These are phyloP conservation scores for Lotmaria passim DNA, from an alignment of 208 protist genomes.

Conservation along the genomic window DNA sequence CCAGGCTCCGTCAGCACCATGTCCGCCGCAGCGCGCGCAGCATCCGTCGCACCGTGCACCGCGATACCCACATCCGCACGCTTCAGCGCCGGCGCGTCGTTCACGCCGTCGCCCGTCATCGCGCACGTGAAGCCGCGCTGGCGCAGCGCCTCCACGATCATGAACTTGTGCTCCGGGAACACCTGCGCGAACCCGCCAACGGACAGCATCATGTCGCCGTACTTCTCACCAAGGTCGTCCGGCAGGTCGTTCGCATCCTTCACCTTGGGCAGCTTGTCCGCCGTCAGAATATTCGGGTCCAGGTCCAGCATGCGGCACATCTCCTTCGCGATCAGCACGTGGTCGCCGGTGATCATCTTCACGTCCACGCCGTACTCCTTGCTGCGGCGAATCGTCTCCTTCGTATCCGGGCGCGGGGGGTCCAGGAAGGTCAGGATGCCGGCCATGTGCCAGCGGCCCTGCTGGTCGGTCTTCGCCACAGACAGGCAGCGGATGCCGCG, in stretches of 20 bases:
- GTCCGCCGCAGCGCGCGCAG: constrained; percentile 93
- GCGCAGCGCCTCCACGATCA: constrained; percentile 94
- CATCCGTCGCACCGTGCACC: constrained; percentile 94
- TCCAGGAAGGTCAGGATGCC: constrained; percentile 93
- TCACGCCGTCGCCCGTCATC: constrained; percentile 98
- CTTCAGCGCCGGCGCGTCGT: constrained; percentile 96
- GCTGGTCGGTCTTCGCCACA: constrained; percentile 59
- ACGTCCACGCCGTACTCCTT: constrained; percentile 91
- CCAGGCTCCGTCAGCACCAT: constrained; percentile 95
- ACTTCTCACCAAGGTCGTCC: constrained; percentile 66
- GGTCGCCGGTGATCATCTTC: constrained; percentile 97
- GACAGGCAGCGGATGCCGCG: constrained; percentile 81
- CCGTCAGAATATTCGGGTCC: constrained; percentile 85
- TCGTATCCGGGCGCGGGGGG: constrained; percentile 92
- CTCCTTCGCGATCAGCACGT: constrained; percentile 94
- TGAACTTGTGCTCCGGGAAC: constrained; percentile 96
- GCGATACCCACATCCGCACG: constrained; percentile 96
- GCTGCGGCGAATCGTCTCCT: constrained; percentile 82
- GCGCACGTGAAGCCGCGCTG: constrained; percentile 88
- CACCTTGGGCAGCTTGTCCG: constrained; percentile 73
- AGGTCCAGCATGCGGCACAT: constrained; percentile 92
- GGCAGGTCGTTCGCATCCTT: constrained; percentile 67
- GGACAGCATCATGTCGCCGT: constrained; percentile 67
- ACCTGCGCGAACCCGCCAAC: constrained; percentile 93
- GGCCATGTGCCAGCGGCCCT: constrained; percentile 74